Evolutionary conservation across 1,284 basidiomycete genomes (phyloP).

Genomic region (Ustilago trichophora): DNA sequence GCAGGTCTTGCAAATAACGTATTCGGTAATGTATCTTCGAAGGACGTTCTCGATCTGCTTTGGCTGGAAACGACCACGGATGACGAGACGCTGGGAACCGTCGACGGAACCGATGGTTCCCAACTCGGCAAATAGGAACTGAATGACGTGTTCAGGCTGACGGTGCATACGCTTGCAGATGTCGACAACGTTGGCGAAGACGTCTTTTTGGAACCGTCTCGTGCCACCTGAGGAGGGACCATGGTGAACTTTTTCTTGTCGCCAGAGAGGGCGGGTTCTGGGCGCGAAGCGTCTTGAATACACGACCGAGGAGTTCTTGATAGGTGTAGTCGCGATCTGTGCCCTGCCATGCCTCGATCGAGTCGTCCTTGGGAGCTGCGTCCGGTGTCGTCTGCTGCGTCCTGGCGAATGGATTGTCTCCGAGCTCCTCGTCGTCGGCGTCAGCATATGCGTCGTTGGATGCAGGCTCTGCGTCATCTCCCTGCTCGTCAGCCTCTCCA

Average conservation of each 20-base stretch:
- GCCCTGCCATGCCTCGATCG: constrained; percentile 75
- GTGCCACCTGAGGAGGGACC: constrained; percentile 91
- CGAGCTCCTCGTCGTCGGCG: constrained; percentile 64
- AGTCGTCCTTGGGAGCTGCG: constrained; percentile 29
- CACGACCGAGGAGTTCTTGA: constrained; percentile 90
- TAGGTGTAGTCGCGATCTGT: constrained; percentile 95
- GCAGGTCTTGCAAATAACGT: constrained; percentile 99
- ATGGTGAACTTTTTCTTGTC: constrained; percentile 91
- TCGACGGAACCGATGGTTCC: constrained; percentile 97
- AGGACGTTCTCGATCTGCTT: constrained; percentile 99
- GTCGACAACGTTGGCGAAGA: constrained; percentile 95
- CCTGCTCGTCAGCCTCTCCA: constrained; percentile 68
- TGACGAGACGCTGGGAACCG: constrained; percentile 89
- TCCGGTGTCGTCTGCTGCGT: constrained; percentile 43
- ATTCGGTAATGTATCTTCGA: constrained; percentile 96
- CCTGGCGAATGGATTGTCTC: constrained; percentile 59
- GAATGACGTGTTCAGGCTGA: constrained; percentile 98
- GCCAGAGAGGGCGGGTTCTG: constrained; percentile 85
- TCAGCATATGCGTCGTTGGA: constrained; percentile 73
- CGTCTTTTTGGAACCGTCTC: constrained; percentile 96
- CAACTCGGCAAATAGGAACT: constrained; percentile 97
- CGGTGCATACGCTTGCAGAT: constrained; percentile 99
- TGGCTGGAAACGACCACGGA: constrained; percentile 97
- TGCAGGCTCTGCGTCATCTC: constrained; percentile 21
- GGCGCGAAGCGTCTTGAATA: constrained; percentile 89